A percentile compares a stretch with the other conserved stretches of the same genome.
These are phyloP conservation scores for Cryphonectria radicalis DNA, from an alignment of 2,329 filamentous ascomycete genomes.

Conservation along the genomic window DNA sequence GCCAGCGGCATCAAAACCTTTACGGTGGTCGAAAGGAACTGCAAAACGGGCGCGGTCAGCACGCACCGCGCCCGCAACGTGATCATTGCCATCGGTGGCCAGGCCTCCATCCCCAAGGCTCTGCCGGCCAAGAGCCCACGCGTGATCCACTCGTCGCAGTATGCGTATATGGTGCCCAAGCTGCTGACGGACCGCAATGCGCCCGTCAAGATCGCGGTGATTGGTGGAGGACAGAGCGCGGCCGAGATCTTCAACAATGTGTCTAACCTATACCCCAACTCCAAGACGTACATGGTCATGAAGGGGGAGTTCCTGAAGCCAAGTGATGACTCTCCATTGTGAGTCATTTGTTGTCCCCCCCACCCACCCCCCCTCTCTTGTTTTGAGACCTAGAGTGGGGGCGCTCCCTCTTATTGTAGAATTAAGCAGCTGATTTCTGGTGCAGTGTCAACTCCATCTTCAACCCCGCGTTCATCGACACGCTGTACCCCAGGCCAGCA, in stretches of 20 bases:
- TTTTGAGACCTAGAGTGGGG: not conserved
- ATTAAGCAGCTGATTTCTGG: not conserved
- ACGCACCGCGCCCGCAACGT: constrained; percentile 67
- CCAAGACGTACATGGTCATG: constrained; percentile 78
- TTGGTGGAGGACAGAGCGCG: constrained; percentile 89
- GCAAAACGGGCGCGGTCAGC: constrained; percentile 57
- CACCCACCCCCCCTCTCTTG: not conserved
- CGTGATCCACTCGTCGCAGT: constrained; percentile 88
- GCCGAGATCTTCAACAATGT: constrained; percentile 95
- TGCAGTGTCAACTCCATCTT: constrained; percentile 93
- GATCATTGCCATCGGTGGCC: constrained; percentile 61
- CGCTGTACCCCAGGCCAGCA: constrained; percentile 70
- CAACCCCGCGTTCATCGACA: constrained; percentile 83
- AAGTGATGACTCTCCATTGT: constrained; percentile 96
- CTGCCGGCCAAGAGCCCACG: constrained; percentile 72
- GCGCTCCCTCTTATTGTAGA: not conserved
- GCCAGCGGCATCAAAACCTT: constrained; percentile 64
- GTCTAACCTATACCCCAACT: constrained; percentile 79
- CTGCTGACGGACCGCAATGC: constrained; percentile 60
- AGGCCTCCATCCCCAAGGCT: constrained; percentile 70
- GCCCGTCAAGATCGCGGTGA: constrained; percentile 76
- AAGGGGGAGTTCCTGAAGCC: constrained; percentile 82
- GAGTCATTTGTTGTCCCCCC: constrained; percentile 45
- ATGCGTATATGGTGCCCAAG: constrained; percentile 66
- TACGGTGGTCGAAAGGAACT: constrained; percentile 67